phyloP scores from a whole-genome alignment of 2,329 filamentous ascomycete genomes.

The Trichophyton mentagrophytes region DNA sequence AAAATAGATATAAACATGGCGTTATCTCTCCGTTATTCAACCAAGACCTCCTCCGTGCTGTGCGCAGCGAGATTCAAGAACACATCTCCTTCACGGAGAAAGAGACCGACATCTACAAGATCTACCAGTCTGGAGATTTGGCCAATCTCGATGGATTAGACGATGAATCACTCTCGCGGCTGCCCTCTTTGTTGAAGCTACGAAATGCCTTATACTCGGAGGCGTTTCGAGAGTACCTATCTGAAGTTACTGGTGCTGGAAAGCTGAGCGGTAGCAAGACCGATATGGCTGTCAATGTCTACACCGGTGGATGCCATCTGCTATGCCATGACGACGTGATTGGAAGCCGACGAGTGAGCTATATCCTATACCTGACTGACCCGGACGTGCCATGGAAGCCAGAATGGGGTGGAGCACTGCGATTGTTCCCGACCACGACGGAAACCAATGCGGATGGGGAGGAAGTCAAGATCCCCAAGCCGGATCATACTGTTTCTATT shows the following conservation, averaged over 20 bases:
- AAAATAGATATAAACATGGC: constrained; percentile 66
- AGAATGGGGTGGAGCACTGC: constrained; percentile 83
- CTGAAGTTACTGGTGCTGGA: constrained; percentile 72
- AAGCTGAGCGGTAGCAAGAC: constrained; percentile 86
- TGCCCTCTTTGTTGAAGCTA: constrained; percentile 82
- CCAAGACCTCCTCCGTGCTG: constrained; percentile 66
- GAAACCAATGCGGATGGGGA: constrained; percentile 56
- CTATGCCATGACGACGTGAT: constrained; percentile 98
- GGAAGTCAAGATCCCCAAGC: constrained; percentile 64
- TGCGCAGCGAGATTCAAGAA: constrained; percentile 76
- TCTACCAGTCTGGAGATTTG: constrained; percentile 94
- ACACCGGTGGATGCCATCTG: constrained; percentile 89
- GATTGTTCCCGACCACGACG: constrained; percentile 64
- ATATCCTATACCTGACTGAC: constrained; percentile 90
- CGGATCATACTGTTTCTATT: constrained; percentile 68
- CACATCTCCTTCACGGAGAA: constrained; percentile 95
- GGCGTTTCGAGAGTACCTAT: constrained; percentile 78
- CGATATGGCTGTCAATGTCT: constrained; percentile 98
- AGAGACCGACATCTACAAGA: constrained; percentile 99
- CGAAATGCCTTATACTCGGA: constrained; percentile 89
- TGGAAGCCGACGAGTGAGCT: constrained; percentile 88
- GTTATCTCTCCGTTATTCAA: constrained; percentile 75
- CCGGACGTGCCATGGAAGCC: constrained; percentile 82
- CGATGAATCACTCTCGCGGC: constrained; percentile 66
- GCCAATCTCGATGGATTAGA: constrained; percentile 93